Evolutionary conservation across 1,139 yeast genomes (phyloP), one percentile per base, ranked within the genome.

Genomic region (Blastobotrys capitulatus): DNA sequence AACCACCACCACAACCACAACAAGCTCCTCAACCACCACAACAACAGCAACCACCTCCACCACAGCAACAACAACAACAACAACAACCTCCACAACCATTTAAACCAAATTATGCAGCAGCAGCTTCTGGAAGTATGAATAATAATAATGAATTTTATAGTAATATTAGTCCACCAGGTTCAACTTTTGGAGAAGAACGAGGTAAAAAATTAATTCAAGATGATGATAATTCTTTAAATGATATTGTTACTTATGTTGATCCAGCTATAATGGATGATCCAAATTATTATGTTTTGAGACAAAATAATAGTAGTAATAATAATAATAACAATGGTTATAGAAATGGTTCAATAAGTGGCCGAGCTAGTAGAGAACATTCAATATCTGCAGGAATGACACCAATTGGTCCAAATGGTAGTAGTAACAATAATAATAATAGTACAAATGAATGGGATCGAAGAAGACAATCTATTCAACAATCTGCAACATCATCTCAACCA

Each of bases 111-210:
- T 37, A 37, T 15, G 40, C 40, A 26, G 40, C 40, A n/a, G 40
- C 40, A 18, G 40, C 40, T 4, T 25, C 40, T 6, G 20, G 32
- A 10, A 9, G 22, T 12, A 10, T 34, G 7, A 15, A 4, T 39
- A 32, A 32, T 22, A 25, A 5, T 25, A 13, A n/a, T 7, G 25
- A 35, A 18, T 43, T 43, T 16, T 43, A 27, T 35, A 40, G 31
- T 12, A 22, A 19, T 31, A 39, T 26, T 13, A 27, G 42, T 10
- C 57, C 65, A 22, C 65, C 67, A 5, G 55, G 63, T 34, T 48
- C 60, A 19, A 44, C 57, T 39, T 62, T n/a, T 37, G 36, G 20
- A 26, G 19, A 31, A 19, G 40, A 37, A 22, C 27, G 41, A 18
- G 47, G 42, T 19, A 38, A 44, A 26, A 44, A 44, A 41, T 26